Base-by-base conservation (phyloP, 2,329 filamentous ascomycete species). In the Juglanconis juglandina region DNA sequence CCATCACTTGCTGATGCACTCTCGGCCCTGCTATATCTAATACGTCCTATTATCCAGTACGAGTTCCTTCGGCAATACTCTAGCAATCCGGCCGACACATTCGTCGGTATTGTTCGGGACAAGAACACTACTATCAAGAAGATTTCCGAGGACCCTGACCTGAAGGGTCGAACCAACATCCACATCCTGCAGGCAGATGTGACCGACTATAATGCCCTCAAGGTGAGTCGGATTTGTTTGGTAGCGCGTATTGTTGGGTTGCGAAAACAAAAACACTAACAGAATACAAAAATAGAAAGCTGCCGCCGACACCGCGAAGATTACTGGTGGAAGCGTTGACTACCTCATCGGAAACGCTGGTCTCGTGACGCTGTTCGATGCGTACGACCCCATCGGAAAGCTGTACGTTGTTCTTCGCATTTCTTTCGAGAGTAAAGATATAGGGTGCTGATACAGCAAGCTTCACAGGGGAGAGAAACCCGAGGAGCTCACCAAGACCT, bases 311-410 rank as follows among this genome's bases (percentile, higher is more conserved):
- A 63, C 68, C 4, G 62, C 72, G 13, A 66, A 68, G n/a, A 72
- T 75, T n/a, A 74, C 73, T 0, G 71, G 71, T 3, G 73, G 24
- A 24, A 67, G 69, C 53, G 63, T 85, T 5, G 82, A 85, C 68
- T 80, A 80, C 61, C 67, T 86, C 5, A 79, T 85, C 34, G 77
- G 76, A 55, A 86, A 85, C 55, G 82, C 73, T 1, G 82, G 68
- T 2, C 65, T 71, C 0, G 33, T 35, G 6, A 14, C 39, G 5
- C 6, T 14, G 7, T 30, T 32, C 9, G n/a, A 39, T 39, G 13
- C 34, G 2, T 35, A 7, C 41, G 17, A 6, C 9, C 32, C 33
- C 8, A n/a, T 56, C 24, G 58, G 48, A 13, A 37, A 44, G n/a
- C 13, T 51, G 58, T 60, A 47, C 3, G 47, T 42, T n/a, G 17